phyloP scores from a whole-genome alignment of 2,329 filamentous ascomycete genomes.

The Xylariaceae sp. region DNA sequence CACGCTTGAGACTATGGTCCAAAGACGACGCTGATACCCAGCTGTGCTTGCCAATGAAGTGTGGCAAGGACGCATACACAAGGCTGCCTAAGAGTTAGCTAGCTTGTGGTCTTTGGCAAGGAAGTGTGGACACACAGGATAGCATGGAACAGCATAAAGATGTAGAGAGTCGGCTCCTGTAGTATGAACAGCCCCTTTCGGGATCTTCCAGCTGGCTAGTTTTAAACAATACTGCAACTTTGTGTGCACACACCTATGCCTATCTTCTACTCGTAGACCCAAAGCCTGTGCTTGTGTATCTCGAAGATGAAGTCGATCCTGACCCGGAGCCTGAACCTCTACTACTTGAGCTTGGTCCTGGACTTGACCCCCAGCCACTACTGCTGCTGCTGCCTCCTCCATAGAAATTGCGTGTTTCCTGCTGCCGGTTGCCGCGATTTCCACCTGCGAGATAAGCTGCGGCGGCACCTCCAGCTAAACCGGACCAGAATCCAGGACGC shows the following conservation, averaged over 20 bases:
- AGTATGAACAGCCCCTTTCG: background rate
- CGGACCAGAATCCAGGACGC: slow-evolving; percentile 78
- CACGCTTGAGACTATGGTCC: slow-evolving; percentile 3
- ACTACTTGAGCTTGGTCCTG: slow-evolving; percentile 33
- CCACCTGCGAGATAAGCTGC: slow-evolving; percentile 70
- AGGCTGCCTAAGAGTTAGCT: background rate
- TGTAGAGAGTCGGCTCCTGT: slow-evolving; percentile 7
- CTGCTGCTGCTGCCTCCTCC: slow-evolving; percentile 28
- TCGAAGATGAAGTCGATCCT: slow-evolving; percentile 53
- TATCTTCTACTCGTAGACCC: slow-evolving; percentile 63
- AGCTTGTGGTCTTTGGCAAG: slow-evolving; percentile 7
- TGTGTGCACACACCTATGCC: background rate
- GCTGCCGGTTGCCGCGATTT: slow-evolving; percentile 54
- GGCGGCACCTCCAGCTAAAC: slow-evolving; percentile 71
- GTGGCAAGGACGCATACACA: slow-evolving; percentile 4
- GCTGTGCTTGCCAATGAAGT: background rate
- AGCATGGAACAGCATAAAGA: slow-evolving; percentile 17
- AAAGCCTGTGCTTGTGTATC: slow-evolving; percentile 75
- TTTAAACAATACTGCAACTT: background rate
- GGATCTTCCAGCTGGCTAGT: slow-evolving; percentile 2
- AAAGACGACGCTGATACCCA: slow-evolving; percentile 15
- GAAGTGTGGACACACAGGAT: slow-evolving; percentile 24
- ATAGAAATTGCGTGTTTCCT: slow-evolving; percentile 35
- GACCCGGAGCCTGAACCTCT: slow-evolving; percentile 40
- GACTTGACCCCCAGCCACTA: slow-evolving; percentile 38